phyloP scores from a whole-genome alignment of 306 rosid species.

The Begonia fuchsioides region DNA sequence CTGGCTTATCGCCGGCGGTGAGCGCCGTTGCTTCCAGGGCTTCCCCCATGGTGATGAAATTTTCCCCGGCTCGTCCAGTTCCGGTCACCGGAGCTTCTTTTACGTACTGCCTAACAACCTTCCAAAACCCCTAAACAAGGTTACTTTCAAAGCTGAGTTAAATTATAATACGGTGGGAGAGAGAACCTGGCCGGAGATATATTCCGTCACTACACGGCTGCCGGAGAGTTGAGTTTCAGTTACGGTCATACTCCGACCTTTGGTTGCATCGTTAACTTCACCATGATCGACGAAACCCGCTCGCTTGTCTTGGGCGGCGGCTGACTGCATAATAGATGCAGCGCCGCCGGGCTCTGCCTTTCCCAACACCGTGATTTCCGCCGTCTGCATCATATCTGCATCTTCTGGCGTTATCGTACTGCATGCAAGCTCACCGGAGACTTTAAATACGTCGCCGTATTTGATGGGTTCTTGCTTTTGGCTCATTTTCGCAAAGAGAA shows the following conservation, averaged over 20 bases:
- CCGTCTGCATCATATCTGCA: slow-evolving; percentile 80
- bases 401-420: too few relatives aligned
- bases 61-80: slow-evolving; percentile 5
- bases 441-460: slow-evolving; percentile 48
- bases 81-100: slow-evolving; percentile 19
- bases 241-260: slow-evolving; percentile 35
- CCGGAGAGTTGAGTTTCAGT: slow-evolving; percentile 35
- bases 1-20: slow-evolving; percentile 31
- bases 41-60: slow-evolving; percentile 48
- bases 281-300: slow-evolving; percentile 32
- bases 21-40: slow-evolving; percentile 55
- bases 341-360: slow-evolving; percentile 38
- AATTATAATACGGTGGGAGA: too few relatives aligned
- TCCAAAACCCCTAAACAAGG: background rate
- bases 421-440: too few relatives aligned
- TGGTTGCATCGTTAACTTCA: slow-evolving; percentile 28
- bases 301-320: slow-evolving; percentile 37
- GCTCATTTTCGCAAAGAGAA: too few relatives aligned
- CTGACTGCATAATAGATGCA: slow-evolving; percentile 55
- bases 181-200: slow-evolving; percentile 51
- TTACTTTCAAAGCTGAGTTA: too few relatives aligned
- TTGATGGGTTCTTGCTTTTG: slow-evolving; percentile 35
- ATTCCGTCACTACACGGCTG: slow-evolving; percentile 38
- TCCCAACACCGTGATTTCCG: slow-evolving; percentile 42
- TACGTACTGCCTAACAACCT: slow-evolving; percentile 46